phyloP scores from a whole-genome alignment of 108 stramenopile genomes.

The Stephanodiscus minutulus region DNA sequence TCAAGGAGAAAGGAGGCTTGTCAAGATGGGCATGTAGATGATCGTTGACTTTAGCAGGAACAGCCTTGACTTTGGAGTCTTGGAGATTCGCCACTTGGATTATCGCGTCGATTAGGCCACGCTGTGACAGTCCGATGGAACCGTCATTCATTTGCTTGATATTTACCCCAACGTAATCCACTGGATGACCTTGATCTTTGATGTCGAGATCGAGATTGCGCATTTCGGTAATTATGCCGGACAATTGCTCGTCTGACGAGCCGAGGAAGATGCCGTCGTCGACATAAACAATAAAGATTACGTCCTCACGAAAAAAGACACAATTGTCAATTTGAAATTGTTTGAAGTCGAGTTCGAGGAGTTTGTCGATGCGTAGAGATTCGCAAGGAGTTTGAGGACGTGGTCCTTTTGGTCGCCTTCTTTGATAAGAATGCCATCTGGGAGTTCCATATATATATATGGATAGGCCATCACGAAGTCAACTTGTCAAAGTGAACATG shows the following conservation, averaged over 20 bases:
- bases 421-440: conserved; percentile 10
- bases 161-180: background rate
- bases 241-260: background rate
- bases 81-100: background rate
- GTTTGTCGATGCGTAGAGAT: conserved; percentile 38
- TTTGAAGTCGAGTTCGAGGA: conserved; percentile 32
- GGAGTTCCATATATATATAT: conserved; percentile 33
- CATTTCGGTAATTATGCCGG: background rate
- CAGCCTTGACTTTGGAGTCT: background rate
- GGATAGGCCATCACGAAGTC: conserved; percentile 17
- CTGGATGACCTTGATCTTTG: background rate
- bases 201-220: background rate
- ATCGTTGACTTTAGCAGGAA: conserved; percentile 1
- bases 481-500: background rate
- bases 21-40: background rate
- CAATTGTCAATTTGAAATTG: conserved; percentile 55
- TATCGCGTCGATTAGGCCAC: conserved; percentile 6
- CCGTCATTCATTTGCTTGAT: conserved; percentile 22
- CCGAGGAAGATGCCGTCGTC: background rate
- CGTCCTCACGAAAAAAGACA: no score
- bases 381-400: conserved; percentile 6
- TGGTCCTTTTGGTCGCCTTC: conserved; percentile 4
- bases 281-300: no score
- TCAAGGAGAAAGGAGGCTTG: background rate
- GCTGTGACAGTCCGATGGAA: background rate